Evolutionary conservation across 768 basidiomycete species (phyloP).

Genomic region (Tricholomella constricta): DNA sequence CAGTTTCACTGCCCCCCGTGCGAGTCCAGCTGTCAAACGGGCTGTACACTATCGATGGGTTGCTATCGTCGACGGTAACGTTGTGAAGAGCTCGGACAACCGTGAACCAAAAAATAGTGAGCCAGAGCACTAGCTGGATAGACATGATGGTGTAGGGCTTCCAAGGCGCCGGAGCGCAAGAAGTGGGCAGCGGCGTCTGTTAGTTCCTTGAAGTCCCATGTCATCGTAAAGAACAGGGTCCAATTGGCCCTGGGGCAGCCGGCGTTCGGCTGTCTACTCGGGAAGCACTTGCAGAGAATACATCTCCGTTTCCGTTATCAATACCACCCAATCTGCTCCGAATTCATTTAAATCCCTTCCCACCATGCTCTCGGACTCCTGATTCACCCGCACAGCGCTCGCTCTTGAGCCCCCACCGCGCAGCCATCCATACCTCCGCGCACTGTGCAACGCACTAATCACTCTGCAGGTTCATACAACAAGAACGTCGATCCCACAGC

Average conservation of each 20-base stretch:
- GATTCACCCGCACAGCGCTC: conserved; percentile 1
- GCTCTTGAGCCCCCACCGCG: conserved; percentile 7
- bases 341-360: background rate
- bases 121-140: conserved; percentile 5
- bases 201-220: too few relatives aligned
- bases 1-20: conserved; percentile 32
- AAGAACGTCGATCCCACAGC: conserved; percentile 50
- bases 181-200: background rate
- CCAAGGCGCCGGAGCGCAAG: background rate
- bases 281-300: too few relatives aligned
- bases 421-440: conserved; percentile 4
- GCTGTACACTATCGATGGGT: conserved; percentile 30
- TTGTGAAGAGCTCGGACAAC: conserved; percentile 24
- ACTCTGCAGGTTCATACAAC: conserved; percentile 45
- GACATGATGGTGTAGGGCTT: too few relatives aligned
- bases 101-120: conserved; percentile 7
- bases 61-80: conserved; percentile 32
- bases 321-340: background rate
- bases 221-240: too few relatives aligned
- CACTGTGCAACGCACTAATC: conserved; percentile 6
- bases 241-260: too few relatives aligned
- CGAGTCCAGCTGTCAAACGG: conserved; percentile 31
- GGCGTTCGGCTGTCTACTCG: too few relatives aligned
- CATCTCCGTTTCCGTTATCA: background rate
- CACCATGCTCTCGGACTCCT: conserved; percentile 17